A percentile compares a stretch with the other conserved stretches of the same genome.
Evolutionary conservation across 768 basidiomycete species (phyloP).

Genomic region (Mycena kentingensis): DNA sequence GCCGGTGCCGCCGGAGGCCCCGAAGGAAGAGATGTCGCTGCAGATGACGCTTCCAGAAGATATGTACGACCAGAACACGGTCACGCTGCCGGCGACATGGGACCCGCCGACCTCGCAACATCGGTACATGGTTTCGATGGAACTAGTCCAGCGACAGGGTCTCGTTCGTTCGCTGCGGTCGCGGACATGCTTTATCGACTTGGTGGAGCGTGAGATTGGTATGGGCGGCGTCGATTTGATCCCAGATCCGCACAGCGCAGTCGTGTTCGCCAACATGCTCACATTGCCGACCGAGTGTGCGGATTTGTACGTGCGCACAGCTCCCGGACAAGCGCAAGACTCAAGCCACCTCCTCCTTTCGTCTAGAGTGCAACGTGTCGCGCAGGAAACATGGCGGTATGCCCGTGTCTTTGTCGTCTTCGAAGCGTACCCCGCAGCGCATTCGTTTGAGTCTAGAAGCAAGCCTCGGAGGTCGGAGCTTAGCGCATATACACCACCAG

Average conservation of each 20-base stretch:
- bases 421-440: constrained; percentile 61
- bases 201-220: constrained; percentile 66
- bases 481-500: constrained; percentile 63
- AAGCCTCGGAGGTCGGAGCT: constrained; percentile 24
- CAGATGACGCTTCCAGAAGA: constrained; percentile 37
- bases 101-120: constrained; percentile 42
- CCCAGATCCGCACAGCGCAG: constrained; percentile 60
- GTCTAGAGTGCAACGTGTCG: constrained; percentile 44
- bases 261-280: constrained; percentile 51
- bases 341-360: too few relatives aligned
- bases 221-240: constrained; percentile 67
- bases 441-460: constrained; percentile 33
- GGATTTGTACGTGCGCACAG: too few relatives aligned
- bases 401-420: constrained; percentile 58
- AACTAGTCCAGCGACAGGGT: constrained; percentile 66
- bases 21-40: constrained; percentile 18
- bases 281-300: constrained; percentile 53
- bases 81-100: constrained; percentile 41
- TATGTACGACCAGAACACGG: constrained; percentile 46
- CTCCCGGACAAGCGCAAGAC: too few relatives aligned
- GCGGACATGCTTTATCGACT: constrained; percentile 47
- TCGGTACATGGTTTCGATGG: constrained; percentile 69
- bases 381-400: constrained; percentile 66
- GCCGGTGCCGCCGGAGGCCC: not conserved
- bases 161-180: constrained; percentile 55